Evolutionary conservation across 2,329 filamentous ascomycete species (phyloP).

Genomic region (Rasamsonia emersonii): DNA sequence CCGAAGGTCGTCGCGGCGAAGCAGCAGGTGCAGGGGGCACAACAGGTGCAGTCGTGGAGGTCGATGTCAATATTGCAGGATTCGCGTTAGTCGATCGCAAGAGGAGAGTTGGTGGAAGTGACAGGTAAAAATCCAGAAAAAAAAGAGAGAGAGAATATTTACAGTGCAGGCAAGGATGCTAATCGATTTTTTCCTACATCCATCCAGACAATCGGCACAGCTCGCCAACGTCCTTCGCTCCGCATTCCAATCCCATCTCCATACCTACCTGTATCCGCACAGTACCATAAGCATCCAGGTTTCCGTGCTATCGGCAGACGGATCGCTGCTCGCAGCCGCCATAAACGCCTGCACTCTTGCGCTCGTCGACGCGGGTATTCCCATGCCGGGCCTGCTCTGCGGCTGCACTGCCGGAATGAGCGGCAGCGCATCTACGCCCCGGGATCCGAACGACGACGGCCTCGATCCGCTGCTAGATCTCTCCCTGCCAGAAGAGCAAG

Average conservation of each 20-base stretch:
- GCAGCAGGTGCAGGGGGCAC: conserved; percentile 37
- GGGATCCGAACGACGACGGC: conserved; percentile 31
- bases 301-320: conserved; percentile 83
- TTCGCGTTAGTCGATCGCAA: conserved; percentile 84
- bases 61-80: conserved; percentile 76
- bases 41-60: conserved; percentile 60
- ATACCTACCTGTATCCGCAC: conserved; percentile 83
- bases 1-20: conserved; percentile 53
- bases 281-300: conserved; percentile 74
- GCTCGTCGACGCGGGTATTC: conserved; percentile 87
- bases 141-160: neutral
- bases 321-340: conserved; percentile 78
- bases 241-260: conserved; percentile 67
- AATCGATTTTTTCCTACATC: neutral
- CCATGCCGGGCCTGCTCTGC: conserved; percentile 85
- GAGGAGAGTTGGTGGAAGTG: conserved; percentile 57
- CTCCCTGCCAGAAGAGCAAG: conserved; percentile 48
- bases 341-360: conserved; percentile 88
- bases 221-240: conserved; percentile 60
- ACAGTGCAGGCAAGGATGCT: no score
- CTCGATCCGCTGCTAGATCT: conserved; percentile 37
- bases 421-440: conserved; percentile 33
- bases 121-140: conserved; percentile 51
- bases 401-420: conserved; percentile 77
- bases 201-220: conserved; percentile 58